Percentiles rank a stretch among this genome's conserved stretches.
These are phyloP conservation scores for Lunularia cruciata DNA, from an alignment of 225 moss, liverwort and hornwort genomes.

Conservation along the genomic window DNA sequence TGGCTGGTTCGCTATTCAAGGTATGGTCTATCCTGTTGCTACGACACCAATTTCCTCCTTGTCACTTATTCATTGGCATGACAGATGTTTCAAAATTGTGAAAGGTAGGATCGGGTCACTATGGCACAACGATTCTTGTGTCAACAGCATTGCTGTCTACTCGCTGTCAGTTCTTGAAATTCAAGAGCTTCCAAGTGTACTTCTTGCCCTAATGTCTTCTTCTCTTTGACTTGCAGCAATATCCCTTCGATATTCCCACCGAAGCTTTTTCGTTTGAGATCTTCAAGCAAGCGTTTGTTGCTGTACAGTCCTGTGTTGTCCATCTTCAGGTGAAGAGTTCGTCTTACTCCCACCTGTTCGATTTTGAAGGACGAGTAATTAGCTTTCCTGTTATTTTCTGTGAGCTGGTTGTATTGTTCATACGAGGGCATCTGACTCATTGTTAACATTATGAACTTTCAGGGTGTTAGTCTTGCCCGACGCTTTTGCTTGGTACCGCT, in stretches of 20 bases:
- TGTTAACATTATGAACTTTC: slow-evolving; percentile 5
- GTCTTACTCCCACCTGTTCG: too few relatives aligned
- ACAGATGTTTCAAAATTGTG: too few relatives aligned
- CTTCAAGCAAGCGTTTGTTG: slow-evolving; percentile 99
- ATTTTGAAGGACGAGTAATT: too few relatives aligned
- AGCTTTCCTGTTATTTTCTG: too few relatives aligned
- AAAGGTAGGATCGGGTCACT: too few relatives aligned
- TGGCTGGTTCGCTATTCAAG: slow-evolving; percentile 99
- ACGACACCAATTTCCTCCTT: too few relatives aligned
- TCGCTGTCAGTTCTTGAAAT: too few relatives aligned
- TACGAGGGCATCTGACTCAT: background rate
- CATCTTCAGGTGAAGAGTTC: slow-evolving; percentile 99
- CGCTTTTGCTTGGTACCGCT: slow-evolving; percentile 94
- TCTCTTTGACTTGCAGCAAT: slow-evolving; percentile 66
- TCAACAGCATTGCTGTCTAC: too few relatives aligned
- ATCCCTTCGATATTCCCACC: slow-evolving; percentile 96
- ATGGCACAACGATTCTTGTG: too few relatives aligned
- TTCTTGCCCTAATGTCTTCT: background rate
- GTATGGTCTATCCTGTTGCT: too few relatives aligned
- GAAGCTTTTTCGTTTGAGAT: slow-evolving; percentile 98
- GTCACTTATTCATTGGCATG: too few relatives aligned
- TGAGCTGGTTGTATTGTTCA: background rate
- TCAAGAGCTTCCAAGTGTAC: too few relatives aligned
- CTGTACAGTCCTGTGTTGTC: slow-evolving; percentile 98
- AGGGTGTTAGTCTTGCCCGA: slow-evolving; percentile 97